Base-by-base conservation (phyloP, 306 rosid species). In the Potentilla sterilis region DNA sequence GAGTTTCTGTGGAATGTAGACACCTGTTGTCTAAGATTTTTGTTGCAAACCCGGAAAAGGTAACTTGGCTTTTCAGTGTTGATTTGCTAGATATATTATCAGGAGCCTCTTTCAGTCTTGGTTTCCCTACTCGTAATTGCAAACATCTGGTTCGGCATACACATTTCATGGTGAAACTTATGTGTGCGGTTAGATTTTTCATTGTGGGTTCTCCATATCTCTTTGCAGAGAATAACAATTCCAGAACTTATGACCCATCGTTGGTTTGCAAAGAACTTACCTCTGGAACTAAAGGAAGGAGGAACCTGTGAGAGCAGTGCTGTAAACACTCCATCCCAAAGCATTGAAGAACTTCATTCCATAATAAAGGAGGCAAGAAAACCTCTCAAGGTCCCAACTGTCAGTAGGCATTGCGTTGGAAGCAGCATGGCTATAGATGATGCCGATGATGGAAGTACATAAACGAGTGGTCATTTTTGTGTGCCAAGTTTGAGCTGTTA, bases 381-480 rank as follows among this genome's bases (percentile, higher is more conserved):
- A 70, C 52, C 83, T 61, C 42, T 81, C 13, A 75, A 74, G 22
- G 76, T 70, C 42, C 85, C 91, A 12, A 86, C 73, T 47, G 80
- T 52, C 57, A 85, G 87, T 11, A 87, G 78, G 80, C 79, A 52
- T 80, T 62, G 85, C 10, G 14, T 57, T 14, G 94, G 83, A 37
- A 86, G 88, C 74, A 87, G 88, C 81, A 85, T 92, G 94, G 96
- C 89, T 77, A 65, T 90, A 24, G 94, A 90, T 84, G 98, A 90
- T 75, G 83, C 77, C 21, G 92, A 87, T 72, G 24, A 78, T 70
- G 93, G 84, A 42, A 94, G 89, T 75, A 19, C 81, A 16, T 93
- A 85, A 72, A 70, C 80, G n/a, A 82, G 89, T 43, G 96, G 89
- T 64, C 92, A 82, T 41, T 90, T 84, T 86, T 82, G 88, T 86